These are phyloP conservation scores for Colletotrichum sp. DNA, from an alignment of 2,329 filamentous ascomycete species.

Conservation along the genomic window DNA sequence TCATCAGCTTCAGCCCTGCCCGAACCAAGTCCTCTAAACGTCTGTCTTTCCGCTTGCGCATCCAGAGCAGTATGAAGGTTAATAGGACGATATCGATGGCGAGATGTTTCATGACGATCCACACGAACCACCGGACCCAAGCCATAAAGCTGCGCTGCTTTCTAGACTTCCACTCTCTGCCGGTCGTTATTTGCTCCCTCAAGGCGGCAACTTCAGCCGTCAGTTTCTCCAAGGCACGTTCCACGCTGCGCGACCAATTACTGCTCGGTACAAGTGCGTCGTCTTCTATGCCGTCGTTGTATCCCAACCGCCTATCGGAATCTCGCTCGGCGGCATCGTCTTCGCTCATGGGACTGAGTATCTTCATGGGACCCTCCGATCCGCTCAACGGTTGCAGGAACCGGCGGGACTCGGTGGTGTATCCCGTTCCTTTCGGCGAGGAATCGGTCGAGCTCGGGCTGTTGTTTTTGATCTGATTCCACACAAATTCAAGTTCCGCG, in stretches of 20 bases:
- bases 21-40: constrained; percentile 77
- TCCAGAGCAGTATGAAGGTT: constrained; percentile 70
- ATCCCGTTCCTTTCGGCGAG: constrained; percentile 53
- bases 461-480: constrained; percentile 96
- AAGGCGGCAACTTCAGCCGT: constrained; percentile 92
- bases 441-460: constrained; percentile 67
- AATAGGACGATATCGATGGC: constrained; percentile 73
- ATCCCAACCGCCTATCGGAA: constrained; percentile 49
- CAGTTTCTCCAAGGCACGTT: constrained; percentile 85
- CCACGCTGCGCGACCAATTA: constrained; percentile 82
- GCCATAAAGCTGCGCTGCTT: constrained; percentile 68
- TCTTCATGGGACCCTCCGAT: constrained; percentile 64
- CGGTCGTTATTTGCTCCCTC: constrained; percentile 85
- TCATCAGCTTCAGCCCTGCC: constrained; percentile 60
- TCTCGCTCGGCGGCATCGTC: constrained; percentile 71
- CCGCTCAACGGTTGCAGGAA: constrained; percentile 54
- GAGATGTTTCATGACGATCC: constrained; percentile 75
- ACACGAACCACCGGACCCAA: constrained; percentile 75
- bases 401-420: constrained; percentile 40
- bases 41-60: constrained; percentile 73
- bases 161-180: constrained; percentile 72
- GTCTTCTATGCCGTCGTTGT: constrained; percentile 51
- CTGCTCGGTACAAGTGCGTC: constrained; percentile 47
- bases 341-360: constrained; percentile 87
- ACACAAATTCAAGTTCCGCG: constrained; percentile 96